phyloP scores from a whole-genome alignment of 139 green algal genomes.

The Coccomyxa sp. region DNA sequence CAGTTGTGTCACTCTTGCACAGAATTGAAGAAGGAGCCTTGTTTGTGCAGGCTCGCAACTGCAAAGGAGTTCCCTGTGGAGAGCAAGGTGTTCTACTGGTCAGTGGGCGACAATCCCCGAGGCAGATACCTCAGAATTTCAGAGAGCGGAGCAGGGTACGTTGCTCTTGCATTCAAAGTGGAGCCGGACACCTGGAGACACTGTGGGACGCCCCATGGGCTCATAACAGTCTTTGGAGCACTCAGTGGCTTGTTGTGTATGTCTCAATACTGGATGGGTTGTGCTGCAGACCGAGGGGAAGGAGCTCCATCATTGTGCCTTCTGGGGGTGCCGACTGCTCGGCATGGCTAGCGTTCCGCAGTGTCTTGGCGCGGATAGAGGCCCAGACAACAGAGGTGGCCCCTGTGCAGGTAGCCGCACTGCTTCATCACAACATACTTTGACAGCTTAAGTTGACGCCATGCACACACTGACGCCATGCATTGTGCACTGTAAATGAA shows the following conservation, averaged over 20 bases:
- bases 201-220: too few species aligned
- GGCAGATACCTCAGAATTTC: slow-evolving; percentile 46
- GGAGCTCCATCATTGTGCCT: slow-evolving; percentile 5
- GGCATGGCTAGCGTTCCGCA: neutral
- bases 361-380: neutral
- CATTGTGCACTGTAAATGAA: too few species aligned
- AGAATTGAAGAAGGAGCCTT: too few species aligned
- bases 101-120: slow-evolving; percentile 45
- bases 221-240: too few species aligned
- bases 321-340: neutral
- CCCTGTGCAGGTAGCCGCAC: neutral
- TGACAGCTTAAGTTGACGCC: too few species aligned
- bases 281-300: neutral
- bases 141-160: slow-evolving; percentile 32
- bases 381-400: neutral
- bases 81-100: slow-evolving; percentile 58
- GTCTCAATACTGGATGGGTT: too few species aligned
- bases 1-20: neutral
- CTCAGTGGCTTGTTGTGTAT: too few species aligned
- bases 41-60: slow-evolving; percentile 19
- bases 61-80: slow-evolving; percentile 54
- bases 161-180: neutral
- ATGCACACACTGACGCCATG: too few species aligned
- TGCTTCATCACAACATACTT: neutral
- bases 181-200: too few species aligned